Percentiles rank a stretch among this genome's conserved stretches.
Conservation (phyloP, 805 yeast species). For the Metschnikowia proteae region DNA sequence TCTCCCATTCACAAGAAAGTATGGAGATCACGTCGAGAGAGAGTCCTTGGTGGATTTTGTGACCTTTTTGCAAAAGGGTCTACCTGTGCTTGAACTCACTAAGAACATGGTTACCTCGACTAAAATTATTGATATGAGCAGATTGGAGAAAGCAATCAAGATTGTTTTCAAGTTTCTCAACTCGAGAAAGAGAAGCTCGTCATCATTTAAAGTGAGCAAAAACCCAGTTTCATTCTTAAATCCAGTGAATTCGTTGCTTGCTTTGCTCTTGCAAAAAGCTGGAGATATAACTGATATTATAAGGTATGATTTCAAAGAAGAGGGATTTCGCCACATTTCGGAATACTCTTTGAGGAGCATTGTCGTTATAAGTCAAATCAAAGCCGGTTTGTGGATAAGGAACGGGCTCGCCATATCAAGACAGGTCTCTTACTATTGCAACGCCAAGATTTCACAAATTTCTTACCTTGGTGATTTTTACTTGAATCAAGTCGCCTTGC, state of each 20-base stretch:
- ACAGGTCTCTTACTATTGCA: slow-evolving; percentile 48
- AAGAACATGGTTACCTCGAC: slow-evolving; percentile 28
- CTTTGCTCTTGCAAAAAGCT: slow-evolving; percentile 38
- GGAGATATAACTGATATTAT: slow-evolving; percentile 14
- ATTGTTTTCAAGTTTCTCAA: slow-evolving; percentile 27
- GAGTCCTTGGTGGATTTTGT: slow-evolving; percentile 48
- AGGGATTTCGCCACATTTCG: slow-evolving; percentile 39
- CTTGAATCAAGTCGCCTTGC: slow-evolving; percentile 41
- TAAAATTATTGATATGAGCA: slow-evolving; percentile 38
- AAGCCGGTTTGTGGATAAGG: slow-evolving; percentile 68
- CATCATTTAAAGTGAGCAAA: slow-evolving; percentile 40
- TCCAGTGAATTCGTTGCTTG: slow-evolving; percentile 56
- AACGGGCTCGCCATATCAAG: slow-evolving; percentile 57
- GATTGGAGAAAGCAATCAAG: slow-evolving; percentile 32
- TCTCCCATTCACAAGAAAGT: slow-evolving; percentile 52
- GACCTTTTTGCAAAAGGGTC: slow-evolving; percentile 47
- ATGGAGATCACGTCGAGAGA: slow-evolving; percentile 64
- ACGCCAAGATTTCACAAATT: slow-evolving; percentile 38
- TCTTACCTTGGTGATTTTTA: slow-evolving; percentile 44
- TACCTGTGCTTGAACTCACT: slow-evolving; percentile 41
- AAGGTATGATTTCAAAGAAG: background rate
- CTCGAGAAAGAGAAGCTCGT: slow-evolving; percentile 20
- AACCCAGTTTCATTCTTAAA: slow-evolving; percentile 54
- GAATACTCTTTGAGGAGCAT: slow-evolving; percentile 59
- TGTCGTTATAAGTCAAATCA: slow-evolving; percentile 59